Conservation (phyloP, 371 early-diverging fungal species). For the Mortierella sp. region DNA sequence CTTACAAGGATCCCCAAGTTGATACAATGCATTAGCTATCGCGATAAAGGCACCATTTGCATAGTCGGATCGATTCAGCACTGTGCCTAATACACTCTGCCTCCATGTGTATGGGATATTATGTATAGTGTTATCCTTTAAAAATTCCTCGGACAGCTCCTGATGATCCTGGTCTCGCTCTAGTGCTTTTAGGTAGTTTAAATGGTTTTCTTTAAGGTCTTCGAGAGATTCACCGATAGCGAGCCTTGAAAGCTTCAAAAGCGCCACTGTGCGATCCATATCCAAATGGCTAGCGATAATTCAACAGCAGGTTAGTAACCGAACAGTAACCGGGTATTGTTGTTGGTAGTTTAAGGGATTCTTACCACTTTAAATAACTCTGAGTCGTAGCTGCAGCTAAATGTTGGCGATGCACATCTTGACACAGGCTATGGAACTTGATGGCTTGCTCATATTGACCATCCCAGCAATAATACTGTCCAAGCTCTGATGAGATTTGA, state of each 20-base stretch:
- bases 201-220: slow-evolving; percentile 16
- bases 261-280: slow-evolving; percentile 19
- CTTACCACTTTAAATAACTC: slow-evolving; percentile 8
- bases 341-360: neutral
- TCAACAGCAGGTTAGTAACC: too few relatives aligned
- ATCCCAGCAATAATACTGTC: slow-evolving; percentile 49
- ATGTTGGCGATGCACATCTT: slow-evolving; percentile 14
- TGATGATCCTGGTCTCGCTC: slow-evolving; percentile 14
- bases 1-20: slow-evolving; percentile 34
- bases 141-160: slow-evolving; percentile 27
- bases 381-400: neutral
- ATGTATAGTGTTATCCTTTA: slow-evolving; percentile 27
- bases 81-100: slow-evolving; percentile 20
- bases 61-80: slow-evolving; percentile 14
- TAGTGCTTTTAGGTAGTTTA: slow-evolving; percentile 18
- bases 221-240: slow-evolving; percentile 18
- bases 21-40: slow-evolving; percentile 39
- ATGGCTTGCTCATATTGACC: slow-evolving; percentile 27
- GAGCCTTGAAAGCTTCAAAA: slow-evolving; percentile 27
- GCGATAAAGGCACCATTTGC: slow-evolving; percentile 21
- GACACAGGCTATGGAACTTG: slow-evolving; percentile 20
- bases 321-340: too few relatives aligned
- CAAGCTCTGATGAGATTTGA: slow-evolving; percentile 38
- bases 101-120: slow-evolving; percentile 33
- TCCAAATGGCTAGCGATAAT: slow-evolving; percentile 21